Evolutionary conservation across 106 monocot species (phyloP), one percentile per base, ranked within the genome.

Genomic region (Acorus calamus): DNA sequence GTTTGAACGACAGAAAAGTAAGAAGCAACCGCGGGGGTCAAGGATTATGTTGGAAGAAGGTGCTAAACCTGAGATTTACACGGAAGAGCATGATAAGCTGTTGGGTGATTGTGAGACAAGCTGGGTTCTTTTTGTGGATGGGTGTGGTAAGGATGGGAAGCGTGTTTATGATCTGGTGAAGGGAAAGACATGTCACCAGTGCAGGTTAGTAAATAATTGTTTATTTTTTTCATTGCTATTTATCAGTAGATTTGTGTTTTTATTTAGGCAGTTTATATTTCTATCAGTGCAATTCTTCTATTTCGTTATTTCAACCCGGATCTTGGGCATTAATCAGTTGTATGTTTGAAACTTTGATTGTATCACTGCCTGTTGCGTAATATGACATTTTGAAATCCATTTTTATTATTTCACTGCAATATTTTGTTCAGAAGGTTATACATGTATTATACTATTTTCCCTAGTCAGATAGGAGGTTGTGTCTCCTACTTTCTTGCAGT

Each of bases 61-160:
- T 3, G 50, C 46, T n/a, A 73, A 12, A 65, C 81, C 86, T 64
- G 93, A 94, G 68, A 46, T 84, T n/a, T 94, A 94, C 64, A 84
- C 79, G 5, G 86, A 89, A 12, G 89, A 89, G 60, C 89, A 94
- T 75, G 83, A 81, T 46, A 83, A 83, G 55, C 49, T 86, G 10
- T 52, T 89, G 44, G 89, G 89, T 52, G 79, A 72, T 7, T 84
- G 81, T 56, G 77, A 84, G 42, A 54, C 44, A 1, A 53, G 66
- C 43, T 94, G 93, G 93, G 84, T 74, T 60, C 83, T 94, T 48
- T 94, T 86, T 75, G 86, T 84, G 63, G 93, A 94, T 76, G 89
- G 89, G 7, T 89, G 71, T 71, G 80, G 61, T 43, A 61, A 68
- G 11, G 68, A 79, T 53, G 89, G 89, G 58, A 81, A 28, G 53